Base-by-base conservation (phyloP, 2,329 filamentous ascomycete genomes). In the Colletotrichum simmondsii region DNA sequence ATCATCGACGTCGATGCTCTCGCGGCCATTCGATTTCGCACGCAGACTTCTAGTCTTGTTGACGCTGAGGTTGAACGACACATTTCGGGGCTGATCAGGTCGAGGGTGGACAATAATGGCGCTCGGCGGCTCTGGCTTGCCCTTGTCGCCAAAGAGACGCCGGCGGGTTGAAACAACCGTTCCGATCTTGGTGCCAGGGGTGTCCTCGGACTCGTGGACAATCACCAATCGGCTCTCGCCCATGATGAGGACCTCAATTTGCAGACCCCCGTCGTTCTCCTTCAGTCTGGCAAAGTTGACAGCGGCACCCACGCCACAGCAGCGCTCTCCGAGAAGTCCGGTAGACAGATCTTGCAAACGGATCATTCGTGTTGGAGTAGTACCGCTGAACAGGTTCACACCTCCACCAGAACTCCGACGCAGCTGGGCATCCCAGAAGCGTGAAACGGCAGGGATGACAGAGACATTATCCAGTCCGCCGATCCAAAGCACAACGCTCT, bases 371-470 rank as follows among this genome's bases (percentile, higher is more conserved):
- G 86, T 86, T 0, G 88, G 87, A 68, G 88, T 87, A 0, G 87
- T 82, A 59, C 88, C 88, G 71, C 86, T 88, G 75, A 91, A 91
- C 2, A 90, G 80, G 68, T 89, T 89, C 7, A 87, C 86, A 2
- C 87, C 86, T 14, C 85, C 85, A n/a, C 86, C 85, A 8, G 81
- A 81, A 16, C 85, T 84, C 73, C 85, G 87, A 14, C 88, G 87
- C 12, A 89, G 82, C 75, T 91, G 89, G 1, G 89, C 86, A 46
- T 91, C 89, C 89, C 89, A 91, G 80, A 91, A 91, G 16, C 86
- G 85, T 5, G 86, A 81, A 7, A 91, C 81, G 0, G 85, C 84
- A 1, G 89, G 88, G 60, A 91, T 88, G 30, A 90, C 85, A 28
- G 87, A 89, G 28, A 91, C 86, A 37, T 90, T 87, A 71, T 91